phyloP scores from a whole-genome alignment of 1,139 yeast genomes.

The Yamadazyma conglobata region DNA sequence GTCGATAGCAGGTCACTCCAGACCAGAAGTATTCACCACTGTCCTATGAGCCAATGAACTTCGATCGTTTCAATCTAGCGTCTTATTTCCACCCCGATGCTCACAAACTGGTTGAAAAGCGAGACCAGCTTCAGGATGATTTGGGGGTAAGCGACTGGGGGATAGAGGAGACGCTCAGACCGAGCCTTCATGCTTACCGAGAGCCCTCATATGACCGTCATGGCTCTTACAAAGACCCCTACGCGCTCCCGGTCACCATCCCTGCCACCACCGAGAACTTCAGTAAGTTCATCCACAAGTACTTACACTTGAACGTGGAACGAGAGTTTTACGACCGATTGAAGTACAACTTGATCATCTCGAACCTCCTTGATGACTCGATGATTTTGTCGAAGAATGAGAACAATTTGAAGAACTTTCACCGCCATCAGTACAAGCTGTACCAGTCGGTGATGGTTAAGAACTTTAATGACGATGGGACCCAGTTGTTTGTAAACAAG shows the following conservation, averaged over 20 bases:
- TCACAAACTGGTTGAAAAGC: conserved; percentile 2
- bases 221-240: too few relatives aligned
- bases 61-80: conserved; percentile 29
- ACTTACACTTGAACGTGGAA: conserved; percentile 21
- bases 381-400: conserved; percentile 45
- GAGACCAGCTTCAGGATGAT: background rate
- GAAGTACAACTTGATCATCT: conserved; percentile 38
- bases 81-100: conserved; percentile 9
- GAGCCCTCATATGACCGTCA: too few relatives aligned
- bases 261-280: conserved; percentile 22
- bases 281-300: conserved; percentile 25
- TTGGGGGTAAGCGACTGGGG: conserved; percentile 39
- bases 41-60: conserved; percentile 24
- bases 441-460: conserved; percentile 4
- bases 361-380: conserved; percentile 41
- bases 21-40: too few relatives aligned
- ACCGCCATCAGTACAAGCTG: too few relatives aligned
- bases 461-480: conserved; percentile 18
- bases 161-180: conserved; percentile 33
- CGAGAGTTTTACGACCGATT: conserved; percentile 39
- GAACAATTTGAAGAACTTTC: conserved; percentile 11
- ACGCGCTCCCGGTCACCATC: too few relatives aligned
- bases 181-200: too few relatives aligned
- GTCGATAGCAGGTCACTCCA: too few relatives aligned
- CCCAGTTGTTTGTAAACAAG: conserved; percentile 16